Evolutionary conservation across 2,329 filamentous ascomycete genomes (phyloP).

Genomic region (Leptoxyphium fumago): DNA sequence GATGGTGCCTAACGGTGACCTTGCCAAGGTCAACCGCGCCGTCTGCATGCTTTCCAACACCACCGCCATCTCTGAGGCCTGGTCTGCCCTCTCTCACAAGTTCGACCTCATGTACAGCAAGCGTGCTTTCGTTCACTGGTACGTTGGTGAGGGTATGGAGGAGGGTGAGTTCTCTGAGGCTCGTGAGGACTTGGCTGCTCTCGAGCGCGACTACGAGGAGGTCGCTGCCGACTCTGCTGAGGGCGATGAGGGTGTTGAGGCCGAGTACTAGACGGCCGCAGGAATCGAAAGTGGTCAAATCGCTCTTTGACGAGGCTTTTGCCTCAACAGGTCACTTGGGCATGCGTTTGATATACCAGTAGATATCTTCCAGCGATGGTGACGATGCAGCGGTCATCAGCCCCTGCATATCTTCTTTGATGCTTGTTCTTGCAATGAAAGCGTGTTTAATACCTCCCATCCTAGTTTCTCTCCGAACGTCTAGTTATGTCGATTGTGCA

Average conservation of each 20-base stretch:
- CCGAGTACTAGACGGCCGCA: constrained; percentile 60
- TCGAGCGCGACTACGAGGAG: constrained; percentile 98
- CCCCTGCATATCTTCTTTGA: not conserved
- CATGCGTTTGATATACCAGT: not conserved
- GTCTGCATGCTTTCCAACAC: constrained; percentile 99
- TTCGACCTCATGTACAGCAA: constrained; percentile 99
- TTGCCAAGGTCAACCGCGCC: constrained; percentile 95
- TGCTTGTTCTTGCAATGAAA: not conserved
- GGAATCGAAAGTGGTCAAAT: too few species aligned
- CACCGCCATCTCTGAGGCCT: constrained; percentile 94
- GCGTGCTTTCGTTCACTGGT: constrained; percentile 99
- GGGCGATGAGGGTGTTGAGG: constrained; percentile 69
- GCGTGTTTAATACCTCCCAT: not conserved
- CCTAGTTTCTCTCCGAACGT: too few species aligned
- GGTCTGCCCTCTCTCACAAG: constrained; percentile 91
- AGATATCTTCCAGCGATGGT: not conserved
- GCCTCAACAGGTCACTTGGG: too few species aligned
- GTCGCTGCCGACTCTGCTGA: constrained; percentile 89
- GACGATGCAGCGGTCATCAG: not conserved
- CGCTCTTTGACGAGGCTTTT: too few species aligned
- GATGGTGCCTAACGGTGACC: constrained; percentile 90
- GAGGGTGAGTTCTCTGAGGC: constrained; percentile 99
- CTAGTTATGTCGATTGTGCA: too few species aligned
- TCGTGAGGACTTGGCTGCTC: constrained; percentile 91
- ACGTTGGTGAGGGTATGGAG: constrained; percentile 99